phyloP scores from a whole-genome alignment of 768 basidiomycete genomes.

The Lentinula raphanica region DNA sequence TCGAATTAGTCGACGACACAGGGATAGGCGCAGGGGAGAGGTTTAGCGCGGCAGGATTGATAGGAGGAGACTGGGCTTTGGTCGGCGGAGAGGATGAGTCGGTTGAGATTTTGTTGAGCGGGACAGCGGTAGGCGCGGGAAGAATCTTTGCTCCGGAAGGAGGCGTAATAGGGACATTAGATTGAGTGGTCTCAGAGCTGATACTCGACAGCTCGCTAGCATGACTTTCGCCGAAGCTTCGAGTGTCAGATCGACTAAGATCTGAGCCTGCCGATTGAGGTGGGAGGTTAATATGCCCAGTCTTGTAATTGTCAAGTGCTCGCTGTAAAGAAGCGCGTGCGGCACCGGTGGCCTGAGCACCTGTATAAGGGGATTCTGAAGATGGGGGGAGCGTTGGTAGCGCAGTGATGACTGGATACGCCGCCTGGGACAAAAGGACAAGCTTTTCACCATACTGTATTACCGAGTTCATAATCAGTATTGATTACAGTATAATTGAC shows the following conservation, averaged over 20 bases:
- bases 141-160: conserved; percentile 24
- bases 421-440: conserved; percentile 66
- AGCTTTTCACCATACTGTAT: conserved; percentile 78
- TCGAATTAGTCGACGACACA: not conserved
- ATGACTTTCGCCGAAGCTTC: conserved; percentile 83
- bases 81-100: conserved; percentile 13
- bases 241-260: conserved; percentile 65
- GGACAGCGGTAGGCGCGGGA: conserved; percentile 5
- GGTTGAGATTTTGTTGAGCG: conserved; percentile 6
- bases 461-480: not conserved
- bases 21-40: conserved; percentile 36
- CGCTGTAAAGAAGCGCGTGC: conserved; percentile 72
- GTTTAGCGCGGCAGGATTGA: conserved; percentile 29
- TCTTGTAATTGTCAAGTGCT: conserved; percentile 73
- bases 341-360: conserved; percentile 57
- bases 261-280: conserved; percentile 43
- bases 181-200: conserved; percentile 23
- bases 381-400: conserved; percentile 69
- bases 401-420: conserved; percentile 52
- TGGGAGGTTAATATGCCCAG: conserved; percentile 55
- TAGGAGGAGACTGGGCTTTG: conserved; percentile 17
- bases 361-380: conserved; percentile 48
- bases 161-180: conserved; percentile 38
- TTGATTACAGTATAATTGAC: not conserved
- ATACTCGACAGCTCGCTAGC: conserved; percentile 66